Evolutionary conservation across 345 rosid species (phyloP), one percentile per base, ranked within the genome.

Genomic region (Balakata baccata): DNA sequence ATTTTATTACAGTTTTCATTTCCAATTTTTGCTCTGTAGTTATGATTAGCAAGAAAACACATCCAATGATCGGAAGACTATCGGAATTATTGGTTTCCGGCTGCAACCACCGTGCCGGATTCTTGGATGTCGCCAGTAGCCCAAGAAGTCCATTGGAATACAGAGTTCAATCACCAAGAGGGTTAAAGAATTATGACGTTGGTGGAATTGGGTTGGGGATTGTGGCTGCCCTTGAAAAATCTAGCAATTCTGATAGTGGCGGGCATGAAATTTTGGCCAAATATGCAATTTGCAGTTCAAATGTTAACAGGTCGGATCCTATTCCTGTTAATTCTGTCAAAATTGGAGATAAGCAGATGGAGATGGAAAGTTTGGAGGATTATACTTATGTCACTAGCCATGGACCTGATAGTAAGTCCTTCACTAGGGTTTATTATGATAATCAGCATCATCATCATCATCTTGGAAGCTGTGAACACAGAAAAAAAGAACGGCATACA

Each of bases 141-240:
- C 97, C 97, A 38, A 87, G 81, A 73, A 80, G 95, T 71, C 92
- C 98, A 64, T 73, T 93, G 0, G 93, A 93, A 73, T 75, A 79
- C 63, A 89, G 79, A 73, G 79, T 81, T 60, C 84, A 83, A 45
- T 93, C 94, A 46, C 89, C 93, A 13, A 82, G 91, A 77, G 86
- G 88, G 9, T 74, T 81, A 63, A 87, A 81, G 74, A 84, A 67
- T 43, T 86, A 82, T 47, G 88, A 89, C 75, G 74, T 68, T 3
- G 96, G 83, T 64, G 90, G 93, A 29, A 87, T 94, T 69, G 97
- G 97, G 17, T 71, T 94, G 56, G 97, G 93, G 1, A 94, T 94
- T 57, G 90, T 92, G 4, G 93, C 88, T 1, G 94, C 94, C 0
- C 89, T 90, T 13, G 94, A 91, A 73, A 90, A 87, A 61, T 67